Evolutionary conservation across 139 green algal species (phyloP), one percentile per base, ranked within the genome.

Genomic region (Tetradesmus obliquus): DNA sequence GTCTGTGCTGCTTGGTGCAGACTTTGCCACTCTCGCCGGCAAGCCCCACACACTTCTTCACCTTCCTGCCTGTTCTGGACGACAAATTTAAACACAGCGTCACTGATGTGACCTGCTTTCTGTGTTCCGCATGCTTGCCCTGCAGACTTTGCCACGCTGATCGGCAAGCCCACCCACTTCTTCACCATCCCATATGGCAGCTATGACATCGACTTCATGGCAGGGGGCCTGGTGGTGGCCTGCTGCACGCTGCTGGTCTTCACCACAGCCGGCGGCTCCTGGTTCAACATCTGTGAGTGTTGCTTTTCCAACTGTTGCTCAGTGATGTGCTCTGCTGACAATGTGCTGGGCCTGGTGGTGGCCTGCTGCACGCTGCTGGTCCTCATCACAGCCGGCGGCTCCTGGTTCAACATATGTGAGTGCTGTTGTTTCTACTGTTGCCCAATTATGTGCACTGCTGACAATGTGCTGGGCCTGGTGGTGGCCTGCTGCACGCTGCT

Each of bases 181-280:
- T 93, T 96, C 55, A 91, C 92, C 13, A 57, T 98, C 57, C 22
- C 71, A 1, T 53, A 89, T 3, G 58, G 85, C 79, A 12, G 32
- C 20, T n/a, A 94, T 1, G n/a, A 93, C 71, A 87, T 98, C 5
- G 96, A 98, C 89, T 89, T 94, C n/a, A 54, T 95, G 13, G 95
- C 95, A 13, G 62, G 82, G 5, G 17, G 57, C 2, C 88, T 96
- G 82, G 22, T 93, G 20, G 83, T 93, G 45, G 87, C 91, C 79
- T 86, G 91, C 76, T 79, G 79, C 62, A 12, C 82, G 24, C 58
- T 89, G 60, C 85, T 89, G 17, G 82, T 89, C 22, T 89, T 89
- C 32, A 82, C 85, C 1, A 89, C 85, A 55, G 62, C 24, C 3
- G 85, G 85, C 24, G 85, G 60, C 60, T 58, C 24, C 15, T 82